These are phyloP conservation scores for Mycena vitilis DNA, from an alignment of 768 basidiomycete genomes.

Conservation along the genomic window DNA sequence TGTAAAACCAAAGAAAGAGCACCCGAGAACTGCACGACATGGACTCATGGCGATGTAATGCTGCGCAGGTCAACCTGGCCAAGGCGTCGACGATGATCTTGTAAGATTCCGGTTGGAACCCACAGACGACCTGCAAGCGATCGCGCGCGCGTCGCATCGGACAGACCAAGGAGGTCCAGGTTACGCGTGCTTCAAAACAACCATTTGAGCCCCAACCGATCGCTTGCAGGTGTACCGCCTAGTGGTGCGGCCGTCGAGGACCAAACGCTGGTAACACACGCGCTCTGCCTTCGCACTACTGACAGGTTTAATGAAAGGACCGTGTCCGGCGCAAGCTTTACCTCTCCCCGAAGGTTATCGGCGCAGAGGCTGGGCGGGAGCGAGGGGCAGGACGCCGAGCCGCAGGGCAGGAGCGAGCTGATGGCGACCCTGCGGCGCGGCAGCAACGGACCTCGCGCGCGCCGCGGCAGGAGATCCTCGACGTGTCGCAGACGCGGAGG, in stretches of 20 bases:
- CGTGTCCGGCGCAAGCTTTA: conserved; percentile 78
- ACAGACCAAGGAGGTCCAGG: conserved; percentile 78
- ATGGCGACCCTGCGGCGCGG: conserved; percentile 68
- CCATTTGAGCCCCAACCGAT: conserved; percentile 4
- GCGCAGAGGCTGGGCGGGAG: conserved; percentile 52
- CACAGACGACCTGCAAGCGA: conserved; percentile 86
- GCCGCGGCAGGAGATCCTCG: conserved; percentile 56
- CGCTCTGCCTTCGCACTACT: background rate
- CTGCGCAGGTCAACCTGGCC: conserved; percentile 88
- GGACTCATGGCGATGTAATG: no score
- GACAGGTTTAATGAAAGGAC: conserved; percentile 45
- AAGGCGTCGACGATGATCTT: conserved; percentile 85
- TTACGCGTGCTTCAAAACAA: conserved; percentile 37
- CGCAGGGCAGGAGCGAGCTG: conserved; percentile 54
- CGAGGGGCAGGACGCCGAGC: conserved; percentile 40
- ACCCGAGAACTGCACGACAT: no score
- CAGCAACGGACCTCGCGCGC: conserved; percentile 60
- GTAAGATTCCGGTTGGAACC: conserved; percentile 79
- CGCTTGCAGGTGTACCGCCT: conserved; percentile 68
- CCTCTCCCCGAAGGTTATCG: conserved; percentile 73
- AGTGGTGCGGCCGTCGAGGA: conserved; percentile 79
- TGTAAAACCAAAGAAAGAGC: no score
- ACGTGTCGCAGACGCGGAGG: conserved; percentile 57
- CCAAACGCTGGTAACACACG: conserved; percentile 65
- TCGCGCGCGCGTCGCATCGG: conserved; percentile 85